phyloP scores from a whole-genome alignment of 805 yeast species.

The Wickerhamiella hasegawae region DNA sequence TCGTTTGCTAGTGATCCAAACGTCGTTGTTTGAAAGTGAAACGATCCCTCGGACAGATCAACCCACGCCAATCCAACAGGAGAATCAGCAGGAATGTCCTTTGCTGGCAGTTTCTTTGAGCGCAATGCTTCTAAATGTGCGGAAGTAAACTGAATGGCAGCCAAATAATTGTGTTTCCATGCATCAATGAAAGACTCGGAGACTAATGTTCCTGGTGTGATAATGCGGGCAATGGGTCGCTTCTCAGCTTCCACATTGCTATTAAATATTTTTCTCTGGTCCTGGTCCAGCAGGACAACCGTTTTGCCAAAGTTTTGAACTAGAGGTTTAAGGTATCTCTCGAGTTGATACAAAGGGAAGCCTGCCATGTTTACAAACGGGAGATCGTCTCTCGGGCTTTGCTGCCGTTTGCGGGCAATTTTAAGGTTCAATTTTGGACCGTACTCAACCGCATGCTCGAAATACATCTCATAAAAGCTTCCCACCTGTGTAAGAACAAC shows the following conservation, averaged over 20 bases:
- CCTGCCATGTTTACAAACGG: slow-evolving; percentile 55
- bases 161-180: slow-evolving; percentile 51
- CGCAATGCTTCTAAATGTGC: slow-evolving; percentile 2
- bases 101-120: slow-evolving; percentile 14
- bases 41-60: slow-evolving; percentile 72
- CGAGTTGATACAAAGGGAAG: slow-evolving; percentile 59
- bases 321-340: slow-evolving; percentile 54
- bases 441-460: slow-evolving; percentile 66
- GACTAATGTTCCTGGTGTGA: slow-evolving; percentile 85
- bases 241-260: slow-evolving; percentile 23
- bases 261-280: slow-evolving; percentile 15
- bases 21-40: slow-evolving; percentile 45
- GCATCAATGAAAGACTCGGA: slow-evolving; percentile 73
- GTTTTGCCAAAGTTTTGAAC: slow-evolving; percentile 54
- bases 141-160: slow-evolving; percentile 31
- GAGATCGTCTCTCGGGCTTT: slow-evolving; percentile 19
- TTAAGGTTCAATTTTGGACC: slow-evolving; percentile 61
- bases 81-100: slow-evolving; percentile 19
- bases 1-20: slow-evolving; percentile 50
- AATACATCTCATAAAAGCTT: slow-evolving; percentile 38
- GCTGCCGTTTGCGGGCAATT: slow-evolving; percentile 34
- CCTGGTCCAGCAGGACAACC: slow-evolving; percentile 63
- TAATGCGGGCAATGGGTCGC: slow-evolving; percentile 60
- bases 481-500: slow-evolving; percentile 29
- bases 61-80: slow-evolving; percentile 73